Base-by-base conservation (phyloP, 176 grass and related monocot species). In the Triticum monococcum region DNA sequence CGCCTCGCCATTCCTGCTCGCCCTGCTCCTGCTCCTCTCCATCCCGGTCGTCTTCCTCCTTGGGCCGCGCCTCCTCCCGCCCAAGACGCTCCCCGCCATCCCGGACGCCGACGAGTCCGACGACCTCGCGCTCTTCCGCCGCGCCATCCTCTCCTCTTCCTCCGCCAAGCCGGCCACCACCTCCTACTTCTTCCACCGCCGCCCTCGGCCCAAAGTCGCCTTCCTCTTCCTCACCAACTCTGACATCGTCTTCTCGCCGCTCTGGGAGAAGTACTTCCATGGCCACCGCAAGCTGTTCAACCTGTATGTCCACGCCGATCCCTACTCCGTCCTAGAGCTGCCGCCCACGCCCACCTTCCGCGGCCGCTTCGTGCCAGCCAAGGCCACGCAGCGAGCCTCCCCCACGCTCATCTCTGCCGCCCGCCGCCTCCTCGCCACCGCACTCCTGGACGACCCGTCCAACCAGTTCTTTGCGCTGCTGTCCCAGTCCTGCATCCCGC, bases 121-220 rank as follows among this genome's bases (percentile, higher is more conserved):
- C 67, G 97, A 99, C 90, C 97, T 99, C 60, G 97, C 94, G 1
- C 94, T 94, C 52, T 94, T 99, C 90, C 97, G 94, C 25, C 97
- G 97, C 30, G 94, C 97, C 81, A 96, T 93, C 62, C 87, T 94
- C 12, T 90, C 93, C 5, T 93, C 93, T 72, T 92, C 80, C 17
- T 75, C 90, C 62, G 70, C 93, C 46, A 95, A 83, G 10, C 78
- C 82, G n/a, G 18, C 77, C 31, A 30, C 84, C 20, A 25, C 38
- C 14, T 87, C 84, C 30, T 82, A 85, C 71, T 89, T 87, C 45
- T 84, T 94, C 61, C 92, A 83, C 60, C 92, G 91, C 66, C 93
- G 92, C 36, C 91, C 88, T 0, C 17, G 82, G 0, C 87, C 91
- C 68, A 98, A 98, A 85, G 86, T 98, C 75, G 96, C 96, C 17